Evolutionary conservation across 345 rosid species (phyloP), one percentile per base, ranked within the genome.

Genomic region (Clarkia xantiana): DNA sequence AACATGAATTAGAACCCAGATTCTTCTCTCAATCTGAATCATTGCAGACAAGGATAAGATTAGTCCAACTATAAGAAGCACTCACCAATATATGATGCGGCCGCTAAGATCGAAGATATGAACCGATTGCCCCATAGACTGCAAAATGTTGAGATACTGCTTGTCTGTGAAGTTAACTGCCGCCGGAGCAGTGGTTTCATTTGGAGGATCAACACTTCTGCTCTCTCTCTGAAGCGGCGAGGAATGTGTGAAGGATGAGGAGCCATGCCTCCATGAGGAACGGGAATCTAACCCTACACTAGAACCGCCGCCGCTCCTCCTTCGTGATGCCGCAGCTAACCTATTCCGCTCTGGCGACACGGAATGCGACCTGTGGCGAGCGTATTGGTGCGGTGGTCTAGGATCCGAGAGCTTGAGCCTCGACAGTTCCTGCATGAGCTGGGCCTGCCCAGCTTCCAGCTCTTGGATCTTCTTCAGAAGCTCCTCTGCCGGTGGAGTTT

Each of bases 51-150:
- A 20, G 14, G 39, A 17, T 14, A 47, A 13, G 54, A 57, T 39
- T 41, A 12, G 16, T 11, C 1, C 8, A 50, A 44, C 3, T 7
- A 11, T 14, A 34, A 12, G 43, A 61, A 46, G 38, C 11, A 57
- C 82, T 76, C 55, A 91, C 98, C 96, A 91, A 57, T 86, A 86
- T 53, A 86, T 73, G 9, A 91, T 66, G 18, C 83, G 81, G 56
- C 76, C 77, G 15, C 56, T 51, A 1, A 67, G 67, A 67, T 81
- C 93, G 53, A 71, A 67, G 52, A 88, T 86, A 63, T 91, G 93
- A 67, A 91, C 89, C 43, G 94, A 68, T 56, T 91, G 98, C 38
- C 93, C 94, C 96, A 91, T 76, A 14, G 86, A 78, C 72, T 91
- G 94, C 66, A 91, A 75, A 16, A 91, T 91, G 60, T 81, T 86